Evolutionary conservation across 2,329 filamentous ascomycete genomes (phyloP).

Genomic region (Colletotrichum plurivorum): DNA sequence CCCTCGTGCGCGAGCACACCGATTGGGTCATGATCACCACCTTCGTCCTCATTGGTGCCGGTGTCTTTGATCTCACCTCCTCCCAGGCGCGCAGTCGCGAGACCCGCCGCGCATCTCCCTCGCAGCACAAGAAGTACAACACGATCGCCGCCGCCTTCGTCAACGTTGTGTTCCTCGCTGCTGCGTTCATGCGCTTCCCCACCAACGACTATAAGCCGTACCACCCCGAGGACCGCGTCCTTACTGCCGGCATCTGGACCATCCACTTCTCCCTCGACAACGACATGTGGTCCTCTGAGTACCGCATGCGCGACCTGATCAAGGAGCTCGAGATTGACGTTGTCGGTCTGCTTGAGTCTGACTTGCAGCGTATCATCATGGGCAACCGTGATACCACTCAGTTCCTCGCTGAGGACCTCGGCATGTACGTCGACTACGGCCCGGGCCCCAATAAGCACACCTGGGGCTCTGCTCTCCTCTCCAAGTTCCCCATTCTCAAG

Average conservation of each 20-base stretch:
- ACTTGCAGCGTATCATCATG: constrained; percentile 99
- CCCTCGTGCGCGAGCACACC: constrained; percentile 91
- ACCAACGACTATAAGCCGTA: constrained; percentile 93
- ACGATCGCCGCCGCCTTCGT: constrained; percentile 75
- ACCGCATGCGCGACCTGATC: constrained; percentile 91
- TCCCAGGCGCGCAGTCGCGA: constrained; percentile 60
- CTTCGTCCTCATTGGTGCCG: constrained; percentile 87
- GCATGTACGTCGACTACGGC: constrained; percentile 99
- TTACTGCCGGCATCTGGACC: constrained; percentile 98
- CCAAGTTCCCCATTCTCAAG: constrained; percentile 97
- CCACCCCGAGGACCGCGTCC: constrained; percentile 86
- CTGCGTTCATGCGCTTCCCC: constrained; percentile 92
- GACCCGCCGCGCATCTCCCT: constrained; percentile 51
- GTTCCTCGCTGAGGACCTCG: constrained; percentile 93
- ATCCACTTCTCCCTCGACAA: constrained; percentile 99
- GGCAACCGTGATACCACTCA: constrained; percentile 97
- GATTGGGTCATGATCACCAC: constrained; percentile 94
- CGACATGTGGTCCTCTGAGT: constrained; percentile 98
- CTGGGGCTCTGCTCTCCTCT: constrained; percentile 93
- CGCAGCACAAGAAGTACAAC: constrained; percentile 67
- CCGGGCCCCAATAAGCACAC: constrained; percentile 99
- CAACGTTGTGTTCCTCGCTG: constrained; percentile 83
- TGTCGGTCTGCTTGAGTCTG: constrained; percentile 92
- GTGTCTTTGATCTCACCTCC: constrained; percentile 80
- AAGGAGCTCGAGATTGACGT: constrained; percentile 98